Evolutionary conservation across 163 green algal genomes (phyloP).

Genomic region (Volvox carteri): DNA sequence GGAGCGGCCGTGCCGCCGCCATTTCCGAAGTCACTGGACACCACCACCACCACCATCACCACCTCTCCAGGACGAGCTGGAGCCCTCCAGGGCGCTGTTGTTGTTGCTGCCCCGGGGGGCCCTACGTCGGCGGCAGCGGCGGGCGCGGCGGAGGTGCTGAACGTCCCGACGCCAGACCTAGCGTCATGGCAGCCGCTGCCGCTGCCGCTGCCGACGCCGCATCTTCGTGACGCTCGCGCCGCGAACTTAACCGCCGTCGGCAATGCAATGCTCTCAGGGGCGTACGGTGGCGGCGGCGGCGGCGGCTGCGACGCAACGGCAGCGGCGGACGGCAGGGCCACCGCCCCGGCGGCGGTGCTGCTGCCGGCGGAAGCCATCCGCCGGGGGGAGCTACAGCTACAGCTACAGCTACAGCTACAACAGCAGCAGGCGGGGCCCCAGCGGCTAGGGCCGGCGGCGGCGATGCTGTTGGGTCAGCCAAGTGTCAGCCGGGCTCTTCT

Average conservation of each 20-base stretch:
- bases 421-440: neutral
- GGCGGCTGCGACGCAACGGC: neutral
- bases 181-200: slow-evolving; percentile 29
- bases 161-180: slow-evolving; percentile 33
- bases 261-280: neutral
- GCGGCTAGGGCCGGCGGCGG: neutral
- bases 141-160: slow-evolving; percentile 21
- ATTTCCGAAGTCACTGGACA: neutral
- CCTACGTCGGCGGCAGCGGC: neutral
- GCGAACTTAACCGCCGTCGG: neutral
- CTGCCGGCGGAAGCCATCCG: neutral
- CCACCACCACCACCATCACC: neutral
- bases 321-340: neutral
- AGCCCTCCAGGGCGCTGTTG: neutral
- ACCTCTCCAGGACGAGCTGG: neutral
- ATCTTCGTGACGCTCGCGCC: too few species aligned
- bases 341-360: neutral
- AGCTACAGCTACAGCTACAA: neutral
- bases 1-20: neutral
- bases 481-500: slow-evolving; percentile 4
- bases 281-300: too few species aligned
- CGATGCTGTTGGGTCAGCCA: neutral
- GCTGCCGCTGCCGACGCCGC: neutral
- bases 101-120: neutral
- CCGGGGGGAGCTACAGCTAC: neutral